Conservation (phyloP, 768 basidiomycete genomes). For the Russula earlei region DNA sequence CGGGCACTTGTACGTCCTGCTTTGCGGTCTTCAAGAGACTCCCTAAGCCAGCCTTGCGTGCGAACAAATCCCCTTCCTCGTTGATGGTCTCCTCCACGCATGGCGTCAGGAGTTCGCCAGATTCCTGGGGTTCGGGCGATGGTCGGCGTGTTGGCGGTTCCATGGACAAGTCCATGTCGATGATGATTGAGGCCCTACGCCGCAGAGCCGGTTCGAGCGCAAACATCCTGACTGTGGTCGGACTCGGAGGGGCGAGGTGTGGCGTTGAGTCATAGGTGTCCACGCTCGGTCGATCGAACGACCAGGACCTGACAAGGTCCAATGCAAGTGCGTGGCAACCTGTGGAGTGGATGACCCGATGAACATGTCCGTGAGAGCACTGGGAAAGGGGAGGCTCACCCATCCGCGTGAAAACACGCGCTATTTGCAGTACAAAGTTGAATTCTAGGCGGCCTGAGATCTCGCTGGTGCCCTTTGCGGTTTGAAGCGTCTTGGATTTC, state of each 20-base stretch:
- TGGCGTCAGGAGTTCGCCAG: constrained; percentile 18
- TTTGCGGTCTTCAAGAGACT: constrained; percentile 87
- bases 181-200: constrained; percentile 66
- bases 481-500: constrained; percentile 83
- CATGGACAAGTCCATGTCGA: constrained; percentile 78
- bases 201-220: constrained; percentile 44
- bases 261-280: constrained; percentile 22
- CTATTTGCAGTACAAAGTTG: constrained; percentile 92
- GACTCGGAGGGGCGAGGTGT: constrained; percentile 33
- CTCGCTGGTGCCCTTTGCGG: constrained; percentile 86
- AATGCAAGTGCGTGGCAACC: constrained; percentile 92
- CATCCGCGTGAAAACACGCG: constrained; percentile 90
- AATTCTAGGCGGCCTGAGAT: constrained; percentile 85
- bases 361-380: background rate
- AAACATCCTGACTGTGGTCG: constrained; percentile 35
- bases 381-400: constrained; percentile 40
- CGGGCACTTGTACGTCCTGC: constrained; percentile 74
- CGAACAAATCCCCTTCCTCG: constrained; percentile 49
- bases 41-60: constrained; percentile 67
- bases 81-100: constrained; percentile 28
- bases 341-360: constrained; percentile 26
- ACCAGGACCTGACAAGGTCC: constrained; percentile 84
- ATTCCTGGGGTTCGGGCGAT: constrained; percentile 34
- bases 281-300: constrained; percentile 71
- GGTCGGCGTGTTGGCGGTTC: constrained; percentile 46